phyloP scores from a whole-genome alignment of 2,329 filamentous ascomycete species.

The Septoria linicola region DNA sequence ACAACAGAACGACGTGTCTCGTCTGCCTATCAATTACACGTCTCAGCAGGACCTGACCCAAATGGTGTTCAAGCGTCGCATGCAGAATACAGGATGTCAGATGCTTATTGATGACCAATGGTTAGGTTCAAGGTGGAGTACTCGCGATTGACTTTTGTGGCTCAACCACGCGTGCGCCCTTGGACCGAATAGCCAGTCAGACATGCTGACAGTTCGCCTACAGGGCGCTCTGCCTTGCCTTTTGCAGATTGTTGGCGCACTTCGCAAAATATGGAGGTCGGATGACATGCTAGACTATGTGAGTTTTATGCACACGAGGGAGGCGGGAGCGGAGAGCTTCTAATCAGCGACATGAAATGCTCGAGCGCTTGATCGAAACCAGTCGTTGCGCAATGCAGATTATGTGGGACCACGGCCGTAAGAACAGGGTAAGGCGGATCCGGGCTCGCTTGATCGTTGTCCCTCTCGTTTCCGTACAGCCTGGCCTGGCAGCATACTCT shows the following conservation, averaged over 20 bases:
- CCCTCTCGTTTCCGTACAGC: background rate
- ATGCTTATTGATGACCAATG: background rate
- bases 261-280: background rate
- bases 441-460: background rate
- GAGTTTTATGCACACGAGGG: background rate
- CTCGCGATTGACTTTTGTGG: slow-evolving; percentile 13
- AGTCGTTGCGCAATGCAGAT: background rate
- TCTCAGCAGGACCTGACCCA: no score
- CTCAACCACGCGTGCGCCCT: slow-evolving; percentile 9
- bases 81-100: background rate
- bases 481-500: background rate
- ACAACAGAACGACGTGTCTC: no score
- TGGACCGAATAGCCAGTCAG: slow-evolving; percentile 5
- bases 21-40: no score
- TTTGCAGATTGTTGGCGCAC: background rate
- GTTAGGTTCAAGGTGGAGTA: background rate
- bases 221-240: background rate
- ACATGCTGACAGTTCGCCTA: slow-evolving; percentile 1
- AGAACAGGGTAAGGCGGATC: background rate
- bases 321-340: background rate
- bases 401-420: background rate
- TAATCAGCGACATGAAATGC: background rate
- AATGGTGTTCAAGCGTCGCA: background rate
- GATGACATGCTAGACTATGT: background rate
- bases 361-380: no score